These are phyloP conservation scores for Ophiocordyceps unilateralis DNA, from an alignment of 2,329 filamentous ascomycete species.

Conservation along the genomic window DNA sequence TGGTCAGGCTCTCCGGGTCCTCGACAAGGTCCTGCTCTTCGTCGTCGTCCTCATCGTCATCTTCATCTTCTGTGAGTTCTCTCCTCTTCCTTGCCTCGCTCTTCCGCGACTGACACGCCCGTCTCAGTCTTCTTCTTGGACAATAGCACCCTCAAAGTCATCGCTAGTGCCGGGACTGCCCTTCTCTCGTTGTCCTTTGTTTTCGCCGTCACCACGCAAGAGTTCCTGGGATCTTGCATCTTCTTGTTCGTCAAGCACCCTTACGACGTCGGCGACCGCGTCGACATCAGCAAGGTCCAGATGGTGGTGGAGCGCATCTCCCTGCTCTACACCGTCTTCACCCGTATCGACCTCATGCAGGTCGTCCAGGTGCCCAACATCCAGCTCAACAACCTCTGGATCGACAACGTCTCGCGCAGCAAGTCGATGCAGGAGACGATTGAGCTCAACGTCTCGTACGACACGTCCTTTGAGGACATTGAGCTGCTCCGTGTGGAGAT, in stretches of 20 bases:
- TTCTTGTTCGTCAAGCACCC: conserved; percentile 98
- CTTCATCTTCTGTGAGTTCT: conserved; percentile 57
- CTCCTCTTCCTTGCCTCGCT: not conserved
- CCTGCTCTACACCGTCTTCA: conserved; percentile 82
- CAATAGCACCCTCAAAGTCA: conserved; percentile 64
- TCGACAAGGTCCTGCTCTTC: conserved; percentile 71
- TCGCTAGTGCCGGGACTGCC: conserved; percentile 80
- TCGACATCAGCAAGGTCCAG: conserved; percentile 56
- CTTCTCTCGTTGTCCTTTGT: conserved; percentile 93
- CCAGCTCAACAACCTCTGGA: conserved; percentile 77
- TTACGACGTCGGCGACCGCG: conserved; percentile 86
- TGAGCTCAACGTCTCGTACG: conserved; percentile 64
- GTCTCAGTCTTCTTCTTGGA: conserved; percentile 66
- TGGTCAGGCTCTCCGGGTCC: conserved; percentile 77
- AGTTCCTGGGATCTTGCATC: conserved; percentile 95
- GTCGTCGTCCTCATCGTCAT: conserved; percentile 67
- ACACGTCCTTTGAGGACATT: conserved; percentile 78
- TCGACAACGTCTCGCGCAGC: conserved; percentile 84
- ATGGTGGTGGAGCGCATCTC: conserved; percentile 89
- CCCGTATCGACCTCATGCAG: conserved; percentile 65
- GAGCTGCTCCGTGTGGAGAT: conserved; percentile 73
- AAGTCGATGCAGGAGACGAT: conserved; percentile 83
- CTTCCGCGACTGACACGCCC: not conserved
- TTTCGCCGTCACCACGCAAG: conserved; percentile 80
- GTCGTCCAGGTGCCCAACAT: conserved; percentile 76